Percentiles rank a stretch among this genome's conserved stretches.
Evolutionary conservation across 306 rosid genomes (phyloP).

Genomic region (Delonix regia): DNA sequence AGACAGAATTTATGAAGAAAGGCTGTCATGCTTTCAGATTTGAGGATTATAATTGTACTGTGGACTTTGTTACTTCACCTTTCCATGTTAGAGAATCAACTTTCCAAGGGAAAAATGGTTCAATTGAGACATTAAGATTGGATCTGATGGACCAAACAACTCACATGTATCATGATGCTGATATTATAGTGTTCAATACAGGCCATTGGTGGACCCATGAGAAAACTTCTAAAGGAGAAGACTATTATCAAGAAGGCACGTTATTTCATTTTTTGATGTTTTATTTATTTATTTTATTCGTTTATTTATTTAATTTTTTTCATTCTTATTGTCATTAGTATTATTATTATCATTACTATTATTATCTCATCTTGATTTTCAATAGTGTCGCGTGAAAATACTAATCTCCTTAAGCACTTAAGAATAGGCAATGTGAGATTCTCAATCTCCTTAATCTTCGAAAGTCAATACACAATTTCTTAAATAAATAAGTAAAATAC

Average conservation of each 20-base stretch:
- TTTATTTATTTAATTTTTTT: no score
- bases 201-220: constrained; percentile 99
- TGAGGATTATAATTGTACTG: constrained; percentile 92
- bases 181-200: constrained; percentile 83
- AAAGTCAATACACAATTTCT: no score
- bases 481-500: no score
- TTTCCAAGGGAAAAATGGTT: constrained; percentile 57
- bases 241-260: constrained; percentile 96
- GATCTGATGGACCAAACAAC: constrained; percentile 89
- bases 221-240: constrained; percentile 92
- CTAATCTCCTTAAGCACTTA: no score
- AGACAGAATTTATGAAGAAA: constrained; percentile 76
- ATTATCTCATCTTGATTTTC: no score
- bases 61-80: constrained; percentile 86
- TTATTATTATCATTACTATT: no score
- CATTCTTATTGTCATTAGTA: no score
- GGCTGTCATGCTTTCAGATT: constrained; percentile 80
- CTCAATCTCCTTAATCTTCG: no score
- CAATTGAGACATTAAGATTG: constrained; percentile 82
- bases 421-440: no score
- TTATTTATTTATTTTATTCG: no score
- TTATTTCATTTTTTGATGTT: no score
- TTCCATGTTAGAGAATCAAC: constrained; percentile 84
- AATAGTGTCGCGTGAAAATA: no score
- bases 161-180: constrained; percentile 72